These are phyloP conservation scores for Thielaviopsis musarum DNA, from an alignment of 2,329 filamentous ascomycete species.

Conservation along the genomic window DNA sequence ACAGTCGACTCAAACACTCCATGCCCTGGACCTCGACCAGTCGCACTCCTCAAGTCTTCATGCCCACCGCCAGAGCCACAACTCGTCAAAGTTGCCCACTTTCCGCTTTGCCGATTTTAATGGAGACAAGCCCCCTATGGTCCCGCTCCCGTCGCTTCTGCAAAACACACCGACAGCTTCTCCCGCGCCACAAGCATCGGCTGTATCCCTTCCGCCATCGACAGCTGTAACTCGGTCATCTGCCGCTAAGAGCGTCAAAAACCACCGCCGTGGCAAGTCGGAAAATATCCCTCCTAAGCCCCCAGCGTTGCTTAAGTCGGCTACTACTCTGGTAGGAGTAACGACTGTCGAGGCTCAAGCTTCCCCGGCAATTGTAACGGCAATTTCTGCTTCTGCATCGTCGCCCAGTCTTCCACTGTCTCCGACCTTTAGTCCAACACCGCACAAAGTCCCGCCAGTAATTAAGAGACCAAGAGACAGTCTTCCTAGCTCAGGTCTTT, in stretches of 20 bases:
- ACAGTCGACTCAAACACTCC: slow-evolving; percentile 9
- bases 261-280: slow-evolving; percentile 9
- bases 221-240: slow-evolving; percentile 22
- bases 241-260: slow-evolving; percentile 14
- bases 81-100: slow-evolving; percentile 37
- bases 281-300: slow-evolving; percentile 10
- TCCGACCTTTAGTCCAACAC: slow-evolving; percentile 12
- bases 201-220: slow-evolving; percentile 20
- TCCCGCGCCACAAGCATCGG: slow-evolving; percentile 18
- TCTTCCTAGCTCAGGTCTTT: not conserved
- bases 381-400: slow-evolving; percentile 8
- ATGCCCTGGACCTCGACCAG: slow-evolving; percentile 9
- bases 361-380: slow-evolving; percentile 3
- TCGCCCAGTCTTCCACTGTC: slow-evolving; percentile 13
- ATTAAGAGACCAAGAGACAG: slow-evolving; percentile 7
- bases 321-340: not conserved
- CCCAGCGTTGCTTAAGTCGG: slow-evolving; percentile 1
- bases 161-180: slow-evolving; percentile 15
- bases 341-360: not conserved
- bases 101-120: slow-evolving; percentile 36
- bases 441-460: slow-evolving; percentile 8
- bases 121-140: slow-evolving; percentile 16
- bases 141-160: slow-evolving; percentile 18
- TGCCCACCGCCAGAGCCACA: slow-evolving; percentile 35
- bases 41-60: slow-evolving; percentile 19